A percentile compares a stretch with the other conserved stretches of the same genome.
Evolutionary conservation across 768 basidiomycete species (phyloP).

Genomic region (Trametes cubensis): DNA sequence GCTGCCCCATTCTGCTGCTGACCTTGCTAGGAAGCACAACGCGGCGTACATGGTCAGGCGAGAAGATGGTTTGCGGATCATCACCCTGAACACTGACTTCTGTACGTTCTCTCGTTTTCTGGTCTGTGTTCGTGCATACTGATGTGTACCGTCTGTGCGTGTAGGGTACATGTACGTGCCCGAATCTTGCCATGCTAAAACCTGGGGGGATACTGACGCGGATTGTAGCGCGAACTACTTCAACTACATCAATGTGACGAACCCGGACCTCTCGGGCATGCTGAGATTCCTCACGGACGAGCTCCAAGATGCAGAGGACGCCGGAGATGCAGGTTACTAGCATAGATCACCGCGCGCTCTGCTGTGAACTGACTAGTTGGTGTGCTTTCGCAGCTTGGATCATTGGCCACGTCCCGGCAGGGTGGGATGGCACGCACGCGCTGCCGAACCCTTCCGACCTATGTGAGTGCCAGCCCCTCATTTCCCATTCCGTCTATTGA

Average conservation of each 20-base stretch:
- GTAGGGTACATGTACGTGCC: slow-evolving; percentile 5
- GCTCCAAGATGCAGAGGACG: slow-evolving; percentile 76
- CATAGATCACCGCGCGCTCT: no score
- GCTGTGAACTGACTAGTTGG: no score
- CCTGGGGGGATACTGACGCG: neutral
- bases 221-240: slow-evolving; percentile 64
- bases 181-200: slow-evolving; percentile 35
- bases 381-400: no score
- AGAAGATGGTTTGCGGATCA: slow-evolving; percentile 65
- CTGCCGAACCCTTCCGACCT: slow-evolving; percentile 67
- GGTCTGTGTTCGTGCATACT: no score
- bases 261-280: slow-evolving; percentile 74
- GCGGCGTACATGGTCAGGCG: slow-evolving; percentile 72
- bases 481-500: slow-evolving; percentile 39
- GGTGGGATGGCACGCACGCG: slow-evolving; percentile 75
- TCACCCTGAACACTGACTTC: slow-evolving; percentile 76
- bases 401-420: slow-evolving; percentile 57
- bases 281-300: slow-evolving; percentile 77
- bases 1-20: slow-evolving; percentile 59
- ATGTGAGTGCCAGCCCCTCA: slow-evolving; percentile 47
- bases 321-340: slow-evolving; percentile 71
- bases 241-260: slow-evolving; percentile 75
- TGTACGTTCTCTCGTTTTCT: slow-evolving; percentile 47
- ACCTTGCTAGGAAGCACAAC: slow-evolving; percentile 67
- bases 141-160: neutral